Conservation (phyloP, 163 green algal species). For the Trebouxia gelatinosa region DNA sequence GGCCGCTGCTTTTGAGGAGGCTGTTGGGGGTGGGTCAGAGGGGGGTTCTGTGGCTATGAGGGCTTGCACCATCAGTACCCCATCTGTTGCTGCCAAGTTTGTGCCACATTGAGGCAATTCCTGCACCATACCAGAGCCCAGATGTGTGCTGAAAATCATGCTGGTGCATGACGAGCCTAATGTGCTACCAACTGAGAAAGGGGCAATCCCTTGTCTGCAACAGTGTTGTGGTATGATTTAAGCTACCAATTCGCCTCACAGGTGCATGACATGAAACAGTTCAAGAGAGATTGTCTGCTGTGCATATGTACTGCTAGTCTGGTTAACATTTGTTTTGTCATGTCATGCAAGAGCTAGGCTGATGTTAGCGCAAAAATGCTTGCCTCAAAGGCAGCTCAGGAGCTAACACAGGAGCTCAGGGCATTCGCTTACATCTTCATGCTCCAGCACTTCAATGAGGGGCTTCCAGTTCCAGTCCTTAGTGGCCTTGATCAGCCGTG, state of each 20-base stretch:
- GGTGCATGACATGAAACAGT: not conserved
- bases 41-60: constrained; percentile 4
- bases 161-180: too few species aligned
- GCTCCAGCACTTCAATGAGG: constrained; percentile 1
- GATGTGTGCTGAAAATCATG: too few species aligned
- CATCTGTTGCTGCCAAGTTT: constrained; percentile 19
- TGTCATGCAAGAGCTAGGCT: not conserved
- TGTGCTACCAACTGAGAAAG: too few species aligned
- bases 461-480: constrained; percentile 27
- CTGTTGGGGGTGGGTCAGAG: not conserved
- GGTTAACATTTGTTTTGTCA: not conserved
- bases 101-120: constrained; percentile 14
- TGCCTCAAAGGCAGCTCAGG: not conserved
- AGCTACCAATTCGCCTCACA: not conserved
- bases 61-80: constrained; percentile 16
- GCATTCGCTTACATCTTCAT: constrained; percentile 15
- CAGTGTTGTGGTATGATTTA: too few species aligned
- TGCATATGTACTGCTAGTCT: not conserved
- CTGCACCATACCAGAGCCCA: not conserved
- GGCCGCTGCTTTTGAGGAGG: constrained; percentile 17
- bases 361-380: not conserved
- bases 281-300: not conserved
- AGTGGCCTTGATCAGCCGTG: not conserved
- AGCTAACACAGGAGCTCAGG: not conserved
- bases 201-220: too few species aligned